Conservation (phyloP, 2,329 filamentous ascomycete species). For the Chrysoporthe austroafricana region DNA sequence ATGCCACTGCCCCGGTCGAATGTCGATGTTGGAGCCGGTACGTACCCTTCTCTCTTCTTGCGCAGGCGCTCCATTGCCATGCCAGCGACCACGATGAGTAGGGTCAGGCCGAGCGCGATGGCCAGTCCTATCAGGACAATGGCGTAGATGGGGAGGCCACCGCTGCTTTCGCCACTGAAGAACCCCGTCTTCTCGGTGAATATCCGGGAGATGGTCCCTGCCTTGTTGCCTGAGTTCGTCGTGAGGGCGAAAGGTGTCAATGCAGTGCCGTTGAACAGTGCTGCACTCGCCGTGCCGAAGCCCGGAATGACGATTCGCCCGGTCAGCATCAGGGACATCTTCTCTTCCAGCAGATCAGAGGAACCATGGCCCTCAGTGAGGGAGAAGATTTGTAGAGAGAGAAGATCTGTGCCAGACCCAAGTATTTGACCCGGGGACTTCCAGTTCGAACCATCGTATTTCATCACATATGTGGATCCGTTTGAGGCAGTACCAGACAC, state of each 20-base stretch:
- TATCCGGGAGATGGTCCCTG: slow-evolving; percentile 77
- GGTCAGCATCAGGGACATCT: slow-evolving; percentile 80
- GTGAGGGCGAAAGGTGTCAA: slow-evolving; percentile 83
- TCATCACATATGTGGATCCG: slow-evolving; percentile 76
- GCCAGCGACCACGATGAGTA: slow-evolving; percentile 76
- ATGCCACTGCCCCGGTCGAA: slow-evolving; percentile 64
- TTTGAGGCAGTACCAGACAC: slow-evolving; percentile 72
- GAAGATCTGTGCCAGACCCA: slow-evolving; percentile 68
- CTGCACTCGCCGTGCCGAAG: slow-evolving; percentile 84
- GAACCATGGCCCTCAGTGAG: slow-evolving; percentile 69
- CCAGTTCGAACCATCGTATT: slow-evolving; percentile 78
- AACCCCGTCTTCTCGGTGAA: slow-evolving; percentile 83
- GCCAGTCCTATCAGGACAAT: slow-evolving; percentile 80
- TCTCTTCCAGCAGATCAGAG: slow-evolving; percentile 64
- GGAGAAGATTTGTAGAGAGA: slow-evolving; percentile 80
- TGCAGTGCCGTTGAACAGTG: slow-evolving; percentile 81
- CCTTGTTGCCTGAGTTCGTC: slow-evolving; percentile 63
- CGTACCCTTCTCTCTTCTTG: slow-evolving; percentile 78
- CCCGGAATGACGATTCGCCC: slow-evolving; percentile 75
- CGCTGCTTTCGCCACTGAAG: slow-evolving; percentile 58
- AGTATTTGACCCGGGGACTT: slow-evolving; percentile 66
- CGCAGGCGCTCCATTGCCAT: slow-evolving; percentile 76
- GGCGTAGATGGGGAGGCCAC: slow-evolving; percentile 25
- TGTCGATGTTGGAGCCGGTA: slow-evolving; percentile 72
- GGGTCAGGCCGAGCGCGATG: slow-evolving; percentile 76